Evolutionary conservation across 75 land plant species (phyloP).

Genomic region (Cupressus sempervirens): DNA sequence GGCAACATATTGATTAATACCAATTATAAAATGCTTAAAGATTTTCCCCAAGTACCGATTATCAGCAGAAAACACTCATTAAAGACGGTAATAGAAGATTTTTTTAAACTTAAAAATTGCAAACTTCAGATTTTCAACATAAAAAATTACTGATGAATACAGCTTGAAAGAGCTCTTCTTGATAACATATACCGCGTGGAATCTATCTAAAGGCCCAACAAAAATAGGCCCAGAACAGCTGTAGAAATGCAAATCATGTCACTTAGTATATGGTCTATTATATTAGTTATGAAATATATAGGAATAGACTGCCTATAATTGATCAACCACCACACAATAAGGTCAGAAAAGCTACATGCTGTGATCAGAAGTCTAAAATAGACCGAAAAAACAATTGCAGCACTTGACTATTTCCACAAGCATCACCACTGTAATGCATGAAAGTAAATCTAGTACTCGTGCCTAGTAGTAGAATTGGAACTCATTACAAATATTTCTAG

Average conservation of each 20-base stretch:
- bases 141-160: not conserved
- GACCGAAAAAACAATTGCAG: too few species aligned
- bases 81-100: not conserved
- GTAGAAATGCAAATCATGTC: not conserved
- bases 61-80: not conserved
- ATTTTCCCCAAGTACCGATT: not conserved
- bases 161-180: not conserved
- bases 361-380: too few species aligned
- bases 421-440: too few species aligned
- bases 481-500: too few species aligned
- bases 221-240: not conserved
- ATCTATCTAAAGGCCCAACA: not conserved
- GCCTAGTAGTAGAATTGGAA: too few species aligned
- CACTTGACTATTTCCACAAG: too few species aligned
- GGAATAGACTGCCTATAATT: not conserved
- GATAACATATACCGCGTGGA: not conserved
- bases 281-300: not conserved
- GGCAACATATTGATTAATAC: not conserved
- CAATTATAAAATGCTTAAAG: not conserved
- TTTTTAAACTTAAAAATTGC: not conserved
- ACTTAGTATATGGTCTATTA: not conserved
- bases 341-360: too few species aligned
- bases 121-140: not conserved
- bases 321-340: not conserved
- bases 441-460: too few species aligned